These are phyloP conservation scores for Pseudogymnoascus sp. DNA, from an alignment of 2,329 filamentous ascomycete genomes.

Conservation along the genomic window DNA sequence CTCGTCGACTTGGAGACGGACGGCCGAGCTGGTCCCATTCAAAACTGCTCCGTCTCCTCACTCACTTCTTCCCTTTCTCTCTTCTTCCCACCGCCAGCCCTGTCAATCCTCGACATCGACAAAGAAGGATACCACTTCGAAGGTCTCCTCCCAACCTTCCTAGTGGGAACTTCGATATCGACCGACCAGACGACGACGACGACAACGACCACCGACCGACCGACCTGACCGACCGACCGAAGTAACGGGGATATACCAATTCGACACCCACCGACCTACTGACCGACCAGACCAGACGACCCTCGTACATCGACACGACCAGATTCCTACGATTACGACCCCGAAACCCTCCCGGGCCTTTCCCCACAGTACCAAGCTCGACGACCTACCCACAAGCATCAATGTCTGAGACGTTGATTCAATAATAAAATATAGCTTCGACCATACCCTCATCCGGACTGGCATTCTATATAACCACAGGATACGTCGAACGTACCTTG, in stretches of 20 bases:
- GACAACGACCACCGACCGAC: neutral
- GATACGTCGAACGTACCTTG: conserved; percentile 7
- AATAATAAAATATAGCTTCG: conserved; percentile 8
- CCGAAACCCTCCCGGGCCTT: neutral
- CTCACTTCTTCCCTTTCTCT: neutral
- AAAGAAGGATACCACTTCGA: conserved; percentile 8
- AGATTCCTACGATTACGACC: conserved; percentile 5
- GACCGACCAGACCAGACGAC: neutral
- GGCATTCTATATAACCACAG: conserved; percentile 5
- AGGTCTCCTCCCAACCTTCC: conserved; percentile 8
- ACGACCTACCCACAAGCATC: conserved; percentile 5
- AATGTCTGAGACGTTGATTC: conserved; percentile 9
- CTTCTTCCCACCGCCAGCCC: neutral
- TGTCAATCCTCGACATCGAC: neutral
- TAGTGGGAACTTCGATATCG: conserved; percentile 5
- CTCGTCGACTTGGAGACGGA: conserved; percentile 8
- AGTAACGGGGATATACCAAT: neutral
- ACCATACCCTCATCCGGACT: neutral
- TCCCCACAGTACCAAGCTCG: conserved; percentile 2
- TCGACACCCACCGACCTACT: neutral
- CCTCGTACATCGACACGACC: neutral
- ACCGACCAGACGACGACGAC: neutral
- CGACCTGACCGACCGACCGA: neutral
- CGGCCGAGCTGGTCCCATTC: conserved; percentile 2
- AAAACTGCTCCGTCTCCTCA: conserved; percentile 3